A percentile compares a stretch with the other conserved stretches of the same genome.
Conservation (phyloP, 192 early-diverging fungal genomes). For the Coemansia sp. region DNA sequence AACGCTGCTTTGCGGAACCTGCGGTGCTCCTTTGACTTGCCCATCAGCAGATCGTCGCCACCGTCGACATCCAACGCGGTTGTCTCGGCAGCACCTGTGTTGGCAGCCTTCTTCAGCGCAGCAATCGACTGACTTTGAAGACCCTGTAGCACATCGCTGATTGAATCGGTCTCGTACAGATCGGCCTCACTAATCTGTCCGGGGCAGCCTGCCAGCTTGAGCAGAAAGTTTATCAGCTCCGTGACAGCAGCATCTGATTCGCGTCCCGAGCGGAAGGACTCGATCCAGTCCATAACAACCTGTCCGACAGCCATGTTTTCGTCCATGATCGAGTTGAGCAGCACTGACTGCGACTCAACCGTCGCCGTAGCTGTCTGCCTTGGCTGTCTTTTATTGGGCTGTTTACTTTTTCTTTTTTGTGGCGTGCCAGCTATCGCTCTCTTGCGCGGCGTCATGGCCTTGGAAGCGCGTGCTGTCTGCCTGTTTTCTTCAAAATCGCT, state of each 20-base stretch:
- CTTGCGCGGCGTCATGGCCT: conserved; percentile 18
- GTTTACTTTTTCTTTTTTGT: background rate
- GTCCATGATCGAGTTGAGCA: conserved; percentile 49
- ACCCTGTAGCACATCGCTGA: conserved; percentile 51
- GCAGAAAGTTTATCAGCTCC: conserved; percentile 69
- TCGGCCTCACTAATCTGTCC: conserved; percentile 44
- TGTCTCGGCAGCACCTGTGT: background rate
- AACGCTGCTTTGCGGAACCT: conserved; percentile 64
- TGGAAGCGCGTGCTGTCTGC: background rate
- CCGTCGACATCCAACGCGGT: conserved; percentile 26
- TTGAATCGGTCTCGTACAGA: conserved; percentile 56
- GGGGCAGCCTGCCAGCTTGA: conserved; percentile 59
- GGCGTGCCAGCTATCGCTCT: conserved; percentile 1
- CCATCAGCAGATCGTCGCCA: conserved; percentile 75
- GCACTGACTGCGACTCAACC: conserved; percentile 4
- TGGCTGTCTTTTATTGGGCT: background rate
- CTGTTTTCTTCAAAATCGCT: conserved; percentile 28
- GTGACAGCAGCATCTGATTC: conserved; percentile 53
- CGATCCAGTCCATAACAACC: conserved; percentile 69
- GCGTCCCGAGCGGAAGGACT: conserved; percentile 53
- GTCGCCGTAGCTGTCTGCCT: background rate
- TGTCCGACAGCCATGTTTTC: conserved; percentile 56
- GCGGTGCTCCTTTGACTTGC: conserved; percentile 61
- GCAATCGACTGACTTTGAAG: conserved; percentile 50
- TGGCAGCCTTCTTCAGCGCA: conserved; percentile 17